Evolutionary conservation across 2,329 filamentous ascomycete genomes (phyloP).

Genomic region (Diaporthe amygdali): DNA sequence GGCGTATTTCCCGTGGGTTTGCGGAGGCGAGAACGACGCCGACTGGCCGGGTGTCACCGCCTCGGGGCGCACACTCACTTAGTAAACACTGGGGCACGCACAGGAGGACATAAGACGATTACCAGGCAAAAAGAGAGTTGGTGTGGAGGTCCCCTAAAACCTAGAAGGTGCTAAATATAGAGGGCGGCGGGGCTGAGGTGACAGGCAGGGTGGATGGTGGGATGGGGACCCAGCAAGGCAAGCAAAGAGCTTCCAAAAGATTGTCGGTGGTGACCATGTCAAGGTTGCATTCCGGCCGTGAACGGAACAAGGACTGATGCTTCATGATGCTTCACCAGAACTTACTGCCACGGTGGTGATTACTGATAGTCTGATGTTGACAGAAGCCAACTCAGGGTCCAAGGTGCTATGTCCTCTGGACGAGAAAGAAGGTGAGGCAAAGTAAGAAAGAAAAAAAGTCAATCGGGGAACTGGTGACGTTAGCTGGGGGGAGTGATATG

Average conservation of each 20-base stretch:
- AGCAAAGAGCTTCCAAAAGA: background rate
- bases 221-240: background rate
- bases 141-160: conserved; percentile 4
- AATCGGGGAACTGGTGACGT: background rate
- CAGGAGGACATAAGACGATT: background rate
- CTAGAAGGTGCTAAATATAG: conserved; percentile 16
- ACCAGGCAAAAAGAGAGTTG: background rate
- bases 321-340: background rate
- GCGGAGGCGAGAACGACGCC: background rate
- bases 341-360: background rate
- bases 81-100: background rate
- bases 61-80: background rate
- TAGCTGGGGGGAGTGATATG: background rate
- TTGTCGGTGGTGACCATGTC: background rate
- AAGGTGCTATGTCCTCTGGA: background rate
- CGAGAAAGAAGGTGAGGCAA: background rate
- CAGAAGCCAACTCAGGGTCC: background rate
- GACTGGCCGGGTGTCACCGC: conserved; percentile 7
- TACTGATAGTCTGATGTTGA: too few species aligned
- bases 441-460: background rate
- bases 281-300: background rate
- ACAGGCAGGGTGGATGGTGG: background rate
- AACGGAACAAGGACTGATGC: background rate
- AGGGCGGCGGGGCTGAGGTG: conserved; percentile 7
- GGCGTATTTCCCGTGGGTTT: background rate